Evolutionary conservation across 202 grass and related monocot genomes (phyloP).

Genomic region (Panicum virgatum): DNA sequence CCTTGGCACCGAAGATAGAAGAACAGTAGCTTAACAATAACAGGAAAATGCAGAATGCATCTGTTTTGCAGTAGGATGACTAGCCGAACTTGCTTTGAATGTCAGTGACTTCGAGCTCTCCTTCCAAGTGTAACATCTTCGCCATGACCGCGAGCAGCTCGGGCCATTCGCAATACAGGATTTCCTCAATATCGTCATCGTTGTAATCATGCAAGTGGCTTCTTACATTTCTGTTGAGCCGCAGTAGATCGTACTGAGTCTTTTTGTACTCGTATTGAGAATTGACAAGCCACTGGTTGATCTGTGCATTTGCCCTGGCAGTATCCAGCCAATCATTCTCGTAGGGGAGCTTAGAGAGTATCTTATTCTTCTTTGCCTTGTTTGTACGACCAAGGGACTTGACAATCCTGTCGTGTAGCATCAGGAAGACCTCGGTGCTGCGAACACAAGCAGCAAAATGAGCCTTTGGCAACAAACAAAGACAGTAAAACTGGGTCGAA

Average conservation of each 20-base stretch:
- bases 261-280: neutral
- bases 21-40: neutral
- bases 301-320: neutral
- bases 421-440: constrained; percentile 30
- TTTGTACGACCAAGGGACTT: neutral
- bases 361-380: neutral
- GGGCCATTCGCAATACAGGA: constrained; percentile 19
- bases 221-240: constrained; percentile 26
- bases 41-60: neutral
- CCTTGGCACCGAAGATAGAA: neutral
- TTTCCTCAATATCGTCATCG: neutral
- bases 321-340: constrained; percentile 7
- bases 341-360: constrained; percentile 21
- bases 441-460: too few relatives aligned
- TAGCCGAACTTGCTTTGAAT: constrained; percentile 2
- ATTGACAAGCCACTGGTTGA: constrained; percentile 4
- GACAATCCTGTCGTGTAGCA: constrained; percentile 9
- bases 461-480: neutral
- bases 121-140: neutral
- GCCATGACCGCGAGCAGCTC: constrained; percentile 2
- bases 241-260: neutral
- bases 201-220: constrained; percentile 6
- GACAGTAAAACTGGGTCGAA: neutral
- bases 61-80: neutral
- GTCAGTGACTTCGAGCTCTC: constrained; percentile 3